Base-by-base conservation (phyloP, 2,329 filamentous ascomycete genomes). In the Beauveria sp. region DNA sequence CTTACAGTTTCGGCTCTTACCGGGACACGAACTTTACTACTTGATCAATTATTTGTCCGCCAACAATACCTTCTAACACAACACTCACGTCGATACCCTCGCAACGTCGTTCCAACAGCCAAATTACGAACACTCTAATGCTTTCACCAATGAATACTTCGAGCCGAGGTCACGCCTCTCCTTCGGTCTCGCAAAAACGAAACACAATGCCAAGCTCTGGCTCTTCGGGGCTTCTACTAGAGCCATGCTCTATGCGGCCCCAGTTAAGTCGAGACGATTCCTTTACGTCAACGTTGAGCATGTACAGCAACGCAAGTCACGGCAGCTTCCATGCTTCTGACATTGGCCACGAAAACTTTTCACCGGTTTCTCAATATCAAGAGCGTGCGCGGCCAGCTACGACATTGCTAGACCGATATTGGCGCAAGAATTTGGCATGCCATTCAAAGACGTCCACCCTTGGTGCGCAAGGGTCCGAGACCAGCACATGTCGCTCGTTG, bases 401-500 rank as follows among this genome's bases (percentile, higher is more conserved):
- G 18, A 55, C 52, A 16, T 20, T 50, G n/a, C 24, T 44, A 3
- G 59, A 22, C 41, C 40, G 51, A 54, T n/a, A 48, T 8, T n/a
- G 20, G 22, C 20, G 16, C 28, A 18, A 22, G 4, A 12, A 54
- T 14, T 28, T 60, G 24, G 8, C 26, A 12, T 26, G 34, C 12
- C 44, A 30, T 56, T 65, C 71, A n/a, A 66, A 69, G 62, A 46
- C 73, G 60, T 75, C 73, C 2, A 71, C 68, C 63, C 72, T 54
- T 40, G 43, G 28, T 20, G 50, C 50, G 18, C 40, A 41, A 1
- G 40, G 30, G 40, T 54, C 58, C 9, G 50, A 54, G 5, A 40
- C 28, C 10, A 60, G 58, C n/a, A 47, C 58, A n/a, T 60, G 50
- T 34, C 50, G 50, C 41, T 60, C 58, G 10, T 30, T 60, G 10